These are phyloP conservation scores for Nannochloropsis oceanica DNA, from an alignment of 108 stramenopile genomes.

Conservation along the genomic window DNA sequence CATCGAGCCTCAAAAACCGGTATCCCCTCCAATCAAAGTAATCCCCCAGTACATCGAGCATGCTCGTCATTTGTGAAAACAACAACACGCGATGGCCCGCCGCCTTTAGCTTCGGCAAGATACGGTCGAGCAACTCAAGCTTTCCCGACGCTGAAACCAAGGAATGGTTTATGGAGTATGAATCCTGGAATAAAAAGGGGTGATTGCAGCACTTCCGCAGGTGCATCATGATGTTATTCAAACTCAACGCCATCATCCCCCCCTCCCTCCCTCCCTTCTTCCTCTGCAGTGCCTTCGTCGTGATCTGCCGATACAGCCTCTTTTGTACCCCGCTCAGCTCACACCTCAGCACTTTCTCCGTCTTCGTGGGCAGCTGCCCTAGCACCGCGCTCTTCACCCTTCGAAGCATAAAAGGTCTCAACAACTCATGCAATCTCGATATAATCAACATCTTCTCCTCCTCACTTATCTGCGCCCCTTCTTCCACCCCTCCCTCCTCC, in stretches of 20 bases:
- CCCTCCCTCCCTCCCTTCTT: background rate
- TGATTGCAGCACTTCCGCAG: conserved; percentile 75
- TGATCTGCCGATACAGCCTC: conserved; percentile 22
- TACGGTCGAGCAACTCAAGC: conserved; percentile 85
- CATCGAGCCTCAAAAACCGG: conserved; percentile 82
- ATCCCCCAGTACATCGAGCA: conserved; percentile 94
- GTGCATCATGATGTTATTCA: conserved; percentile 80
- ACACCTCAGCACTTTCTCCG: conserved; percentile 52
- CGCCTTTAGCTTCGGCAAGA: conserved; percentile 70
- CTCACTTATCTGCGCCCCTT: conserved; percentile 63
- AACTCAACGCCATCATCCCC: background rate
- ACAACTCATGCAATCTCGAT: conserved; percentile 59
- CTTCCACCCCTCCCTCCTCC: conserved; percentile 22
- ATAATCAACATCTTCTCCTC: conserved; percentile 62
- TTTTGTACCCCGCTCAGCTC: conserved; percentile 31
- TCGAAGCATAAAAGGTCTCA: conserved; percentile 79
- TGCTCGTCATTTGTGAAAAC: conserved; percentile 90
- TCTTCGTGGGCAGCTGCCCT: conserved; percentile 49
- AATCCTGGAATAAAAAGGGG: conserved; percentile 44
- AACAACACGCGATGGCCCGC: conserved; percentile 84
- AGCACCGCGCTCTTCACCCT: conserved; percentile 60
- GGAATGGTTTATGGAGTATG: background rate
- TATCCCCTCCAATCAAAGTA: conserved; percentile 53
- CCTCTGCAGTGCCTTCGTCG: background rate
- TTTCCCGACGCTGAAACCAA: conserved; percentile 51